phyloP scores from a whole-genome alignment of 305 asterid genomes.

The Fraxinus velutina region DNA sequence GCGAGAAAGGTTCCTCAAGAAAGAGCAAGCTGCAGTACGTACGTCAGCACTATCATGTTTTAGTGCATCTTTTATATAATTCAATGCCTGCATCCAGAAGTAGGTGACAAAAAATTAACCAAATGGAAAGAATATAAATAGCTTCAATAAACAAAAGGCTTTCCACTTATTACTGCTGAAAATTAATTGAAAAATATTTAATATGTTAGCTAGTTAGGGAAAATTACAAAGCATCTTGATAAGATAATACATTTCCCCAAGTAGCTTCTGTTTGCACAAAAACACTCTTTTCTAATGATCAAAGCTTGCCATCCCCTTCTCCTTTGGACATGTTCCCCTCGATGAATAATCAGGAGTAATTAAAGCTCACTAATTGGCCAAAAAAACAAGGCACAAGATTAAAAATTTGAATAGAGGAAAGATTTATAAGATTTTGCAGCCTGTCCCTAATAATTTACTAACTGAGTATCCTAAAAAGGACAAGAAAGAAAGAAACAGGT shows the following conservation, averaged over 20 bases:
- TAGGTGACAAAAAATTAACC: constrained; percentile 14
- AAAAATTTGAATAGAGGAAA: neutral
- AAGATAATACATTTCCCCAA: neutral
- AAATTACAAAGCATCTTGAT: neutral
- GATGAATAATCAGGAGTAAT: constrained; percentile 12
- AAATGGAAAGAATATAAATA: constrained; percentile 8
- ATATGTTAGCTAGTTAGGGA: constrained; percentile 1
- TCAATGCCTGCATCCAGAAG: constrained; percentile 54
- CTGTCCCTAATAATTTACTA: neutral
- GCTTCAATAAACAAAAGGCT: constrained; percentile 20
- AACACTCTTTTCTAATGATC: neutral
- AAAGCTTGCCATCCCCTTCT: neutral
- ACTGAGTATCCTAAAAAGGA: neutral
- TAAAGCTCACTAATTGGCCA: neutral
- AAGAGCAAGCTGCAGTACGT: constrained; percentile 80
- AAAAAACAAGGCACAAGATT: neutral
- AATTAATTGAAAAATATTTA: neutral
- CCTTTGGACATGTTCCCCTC: neutral
- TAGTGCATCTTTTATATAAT: constrained; percentile 54
- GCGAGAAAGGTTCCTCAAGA: constrained; percentile 78
- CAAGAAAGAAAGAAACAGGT: neutral
- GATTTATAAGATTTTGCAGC: constrained; percentile 8
- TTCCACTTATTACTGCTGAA: constrained; percentile 2
- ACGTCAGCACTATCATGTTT: constrained; percentile 66
- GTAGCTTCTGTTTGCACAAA: neutral